These are phyloP conservation scores for Kwoniella heveanensis DNA, from an alignment of 768 basidiomycete genomes.

Conservation along the genomic window DNA sequence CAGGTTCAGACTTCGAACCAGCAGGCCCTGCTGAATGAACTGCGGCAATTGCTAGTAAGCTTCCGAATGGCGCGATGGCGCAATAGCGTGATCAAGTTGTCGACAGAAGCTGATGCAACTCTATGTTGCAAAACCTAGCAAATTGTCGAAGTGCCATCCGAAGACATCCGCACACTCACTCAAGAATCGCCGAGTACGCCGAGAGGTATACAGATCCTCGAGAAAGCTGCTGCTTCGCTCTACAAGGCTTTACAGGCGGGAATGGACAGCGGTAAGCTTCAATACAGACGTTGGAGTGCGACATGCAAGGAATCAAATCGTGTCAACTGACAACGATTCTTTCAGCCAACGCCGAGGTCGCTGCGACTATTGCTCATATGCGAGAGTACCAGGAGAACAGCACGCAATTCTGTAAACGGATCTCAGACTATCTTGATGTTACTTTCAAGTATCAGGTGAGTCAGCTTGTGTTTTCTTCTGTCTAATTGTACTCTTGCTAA, in stretches of 20 bases:
- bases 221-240: conserved; percentile 79
- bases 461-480: too few species aligned
- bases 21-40: conserved; percentile 74
- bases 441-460: conserved; percentile 86
- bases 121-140: too few species aligned
- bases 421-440: conserved; percentile 85
- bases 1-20: conserved; percentile 99
- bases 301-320: neutral
- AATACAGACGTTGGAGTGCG: too few species aligned
- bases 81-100: too few species aligned
- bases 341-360: conserved; percentile 69
- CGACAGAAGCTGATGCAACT: conserved; percentile 5
- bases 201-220: conserved; percentile 72
- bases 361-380: conserved; percentile 91
- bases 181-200: conserved; percentile 87
- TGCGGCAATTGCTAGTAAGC: conserved; percentile 81
- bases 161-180: conserved; percentile 72
- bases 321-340: neutral
- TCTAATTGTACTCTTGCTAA: too few species aligned
- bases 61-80: conserved; percentile 6
- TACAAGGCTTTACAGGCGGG: conserved; percentile 93
- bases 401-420: conserved; percentile 85
- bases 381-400: conserved; percentile 89
- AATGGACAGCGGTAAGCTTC: conserved; percentile 72
- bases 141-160: conserved; percentile 89